Evolutionary conservation across 2,329 filamentous ascomycete genomes (phyloP), one percentile per base, ranked within the genome.

Genomic region (Ophiostoma australiae): DNA sequence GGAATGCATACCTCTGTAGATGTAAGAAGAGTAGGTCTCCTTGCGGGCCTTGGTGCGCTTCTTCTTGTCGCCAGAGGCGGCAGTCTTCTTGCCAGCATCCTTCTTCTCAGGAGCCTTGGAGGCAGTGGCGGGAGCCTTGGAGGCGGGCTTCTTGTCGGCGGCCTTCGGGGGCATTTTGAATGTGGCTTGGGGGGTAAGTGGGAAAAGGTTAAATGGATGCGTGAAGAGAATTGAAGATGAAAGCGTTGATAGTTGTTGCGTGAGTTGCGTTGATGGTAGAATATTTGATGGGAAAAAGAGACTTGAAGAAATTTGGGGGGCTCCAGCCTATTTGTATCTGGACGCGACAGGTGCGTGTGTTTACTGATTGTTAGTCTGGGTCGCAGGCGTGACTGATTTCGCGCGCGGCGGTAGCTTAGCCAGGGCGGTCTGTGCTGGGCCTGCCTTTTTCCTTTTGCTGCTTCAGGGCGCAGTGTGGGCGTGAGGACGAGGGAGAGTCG

Each of bases 1-100:
- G 67, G 39, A n/a, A 27, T 10, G 48, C 88, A 82, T 81, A 97
- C 94, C 95, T 88, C 98, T 99, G 92, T 98, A 99, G 85, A 99
- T 99, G 89, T 99, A 99, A 71, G 93, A 96, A 77, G 92, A 96
- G 88, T 99, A 99, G n/a, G 95, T 99, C 89, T 99, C 95, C 91
- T 98, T 98, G 85, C 95, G 91, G 77, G 94, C 92, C 94, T 99
- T 99, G 86, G 93, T 97, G 81, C 95, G 93, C 94, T 98, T 99
- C 92, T 99, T 99, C 93, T 98, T 98, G 79, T 98, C 95, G 76
- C 95, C 95, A 80, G 92, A 89, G 74, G 94, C 89, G 73, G 94
- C 93, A 68, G 95, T 98, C 91, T 98, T 99, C 92, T 99, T 99
- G 87, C 94, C 95, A 76, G 94, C 95, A 85, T 98, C 94, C 91